phyloP scores from a whole-genome alignment of 1,284 basidiomycete species.

The Gastroboletus turbinatus region DNA sequence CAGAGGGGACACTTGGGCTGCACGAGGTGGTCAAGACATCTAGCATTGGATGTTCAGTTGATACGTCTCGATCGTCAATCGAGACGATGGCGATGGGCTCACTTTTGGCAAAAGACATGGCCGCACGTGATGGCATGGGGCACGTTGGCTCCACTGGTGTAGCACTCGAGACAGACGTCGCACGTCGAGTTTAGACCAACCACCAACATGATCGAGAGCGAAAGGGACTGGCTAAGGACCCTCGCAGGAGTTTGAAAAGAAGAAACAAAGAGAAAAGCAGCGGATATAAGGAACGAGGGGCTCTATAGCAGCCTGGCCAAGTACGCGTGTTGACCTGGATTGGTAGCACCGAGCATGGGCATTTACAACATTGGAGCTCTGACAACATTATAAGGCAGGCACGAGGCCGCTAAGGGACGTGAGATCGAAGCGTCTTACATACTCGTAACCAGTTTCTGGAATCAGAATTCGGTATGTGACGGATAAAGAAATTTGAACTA shows the following conservation, averaged over 20 bases:
- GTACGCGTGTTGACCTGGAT: conserved; percentile 31
- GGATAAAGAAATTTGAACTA: conserved; percentile 23
- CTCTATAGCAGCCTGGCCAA: conserved; percentile 28
- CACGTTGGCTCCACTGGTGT: conserved; percentile 34
- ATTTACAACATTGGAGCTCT: conserved; percentile 20
- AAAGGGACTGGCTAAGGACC: conserved; percentile 38
- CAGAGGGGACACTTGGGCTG: conserved; percentile 38
- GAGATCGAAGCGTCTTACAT: conserved; percentile 29
- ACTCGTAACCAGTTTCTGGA: conserved; percentile 1
- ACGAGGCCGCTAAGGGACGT: conserved; percentile 37
- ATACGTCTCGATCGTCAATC: not conserved
- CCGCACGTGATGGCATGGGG: conserved; percentile 47
- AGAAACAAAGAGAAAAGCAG: conserved; percentile 3
- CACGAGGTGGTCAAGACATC: conserved; percentile 35
- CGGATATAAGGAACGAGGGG: conserved; percentile 30
- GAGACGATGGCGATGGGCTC: conserved; percentile 2
- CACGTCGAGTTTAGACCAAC: conserved; percentile 45
- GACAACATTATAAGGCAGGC: conserved; percentile 34
- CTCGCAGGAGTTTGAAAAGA: conserved; percentile 6
- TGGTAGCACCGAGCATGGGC: conserved; percentile 23
- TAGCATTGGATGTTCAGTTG: conserved; percentile 5
- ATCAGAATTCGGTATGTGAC: conserved; percentile 18
- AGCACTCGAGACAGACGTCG: conserved; percentile 49
- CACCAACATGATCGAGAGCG: conserved; percentile 40
- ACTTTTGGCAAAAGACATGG: conserved; percentile 45